These are phyloP conservation scores for Trichosanthes cucumerina DNA, from an alignment of 306 rosid genomes.

Conservation along the genomic window DNA sequence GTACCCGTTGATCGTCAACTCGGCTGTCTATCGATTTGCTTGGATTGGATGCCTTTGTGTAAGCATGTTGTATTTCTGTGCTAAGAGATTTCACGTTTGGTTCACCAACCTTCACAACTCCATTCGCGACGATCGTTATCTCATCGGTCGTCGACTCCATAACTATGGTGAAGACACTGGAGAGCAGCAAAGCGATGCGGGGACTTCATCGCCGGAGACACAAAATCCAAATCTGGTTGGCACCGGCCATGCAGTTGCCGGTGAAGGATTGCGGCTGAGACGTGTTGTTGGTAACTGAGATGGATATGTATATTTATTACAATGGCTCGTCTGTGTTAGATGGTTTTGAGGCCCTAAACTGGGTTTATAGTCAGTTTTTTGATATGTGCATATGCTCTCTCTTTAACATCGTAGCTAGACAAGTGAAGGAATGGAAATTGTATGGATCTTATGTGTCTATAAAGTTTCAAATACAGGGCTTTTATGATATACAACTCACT, in stretches of 20 bases:
- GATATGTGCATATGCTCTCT: constrained; percentile 10
- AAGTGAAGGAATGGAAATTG: neutral
- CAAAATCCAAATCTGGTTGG: constrained; percentile 23
- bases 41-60: constrained; percentile 92
- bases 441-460: constrained; percentile 4
- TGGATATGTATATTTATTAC: neutral
- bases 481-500: neutral
- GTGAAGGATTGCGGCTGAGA: constrained; percentile 54
- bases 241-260: constrained; percentile 29
- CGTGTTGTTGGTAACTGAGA: constrained; percentile 27
- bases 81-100: constrained; percentile 95
- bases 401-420: constrained; percentile 4
- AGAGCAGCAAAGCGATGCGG: constrained; percentile 32
- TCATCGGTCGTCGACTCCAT: constrained; percentile 85
- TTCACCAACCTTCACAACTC: constrained; percentile 96
- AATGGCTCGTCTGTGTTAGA: neutral
- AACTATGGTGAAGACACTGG: constrained; percentile 61
- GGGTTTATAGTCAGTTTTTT: constrained; percentile 5
- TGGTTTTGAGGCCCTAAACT: constrained; percentile 7
- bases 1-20: constrained; percentile 84
- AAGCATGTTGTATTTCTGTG: constrained; percentile 80
- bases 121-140: constrained; percentile 91
- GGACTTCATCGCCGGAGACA: constrained; percentile 21
- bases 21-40: constrained; percentile 95
- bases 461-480: neutral